Conservation (phyloP, 1,284 basidiomycete species). For the Sphaerobolus stellatus region DNA sequence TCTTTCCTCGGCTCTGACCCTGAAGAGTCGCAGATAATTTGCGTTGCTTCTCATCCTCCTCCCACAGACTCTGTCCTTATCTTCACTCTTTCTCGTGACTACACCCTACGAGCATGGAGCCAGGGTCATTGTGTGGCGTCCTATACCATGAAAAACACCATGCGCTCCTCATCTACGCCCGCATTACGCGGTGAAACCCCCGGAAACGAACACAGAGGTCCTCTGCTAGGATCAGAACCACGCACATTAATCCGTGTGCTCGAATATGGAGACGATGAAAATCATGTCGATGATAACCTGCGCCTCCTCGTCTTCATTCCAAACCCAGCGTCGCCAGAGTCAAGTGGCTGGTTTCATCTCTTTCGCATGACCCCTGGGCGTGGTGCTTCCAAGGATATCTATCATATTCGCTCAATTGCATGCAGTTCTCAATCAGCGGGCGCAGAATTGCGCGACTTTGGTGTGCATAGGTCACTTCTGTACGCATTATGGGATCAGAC, state of each 20-base stretch:
- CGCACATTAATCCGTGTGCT: conserved; percentile 63
- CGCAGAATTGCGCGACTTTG: conserved; percentile 75
- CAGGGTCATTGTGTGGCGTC: conserved; percentile 67
- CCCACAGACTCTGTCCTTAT: conserved; percentile 70
- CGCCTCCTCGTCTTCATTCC: conserved; percentile 65
- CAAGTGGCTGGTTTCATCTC: conserved; percentile 71
- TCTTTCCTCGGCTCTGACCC: conserved; percentile 59
- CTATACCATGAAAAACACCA: conserved; percentile 40
- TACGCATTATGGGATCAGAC: conserved; percentile 76
- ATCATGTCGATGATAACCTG: conserved; percentile 35
- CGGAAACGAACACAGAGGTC: conserved; percentile 32
- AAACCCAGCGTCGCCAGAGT: conserved; percentile 55
- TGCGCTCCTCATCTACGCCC: conserved; percentile 15
- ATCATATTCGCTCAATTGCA: conserved; percentile 54
- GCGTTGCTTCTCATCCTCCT: conserved; percentile 64
- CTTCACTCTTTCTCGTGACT: conserved; percentile 88
- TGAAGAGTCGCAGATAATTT: conserved; percentile 58
- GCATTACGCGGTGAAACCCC: conserved; percentile 39
- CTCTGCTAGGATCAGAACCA: conserved; percentile 53
- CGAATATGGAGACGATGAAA: conserved; percentile 38
- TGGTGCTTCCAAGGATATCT: conserved; percentile 53
- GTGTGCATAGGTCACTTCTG: conserved; percentile 50
- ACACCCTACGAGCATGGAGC: conserved; percentile 82
- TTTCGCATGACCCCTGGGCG: conserved; percentile 32
- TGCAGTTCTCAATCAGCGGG: conserved; percentile 58